Evolutionary conservation across 2,329 filamentous ascomycete genomes (phyloP), one percentile per base, ranked within the genome.

Genomic region (Trichoderma koningii): DNA sequence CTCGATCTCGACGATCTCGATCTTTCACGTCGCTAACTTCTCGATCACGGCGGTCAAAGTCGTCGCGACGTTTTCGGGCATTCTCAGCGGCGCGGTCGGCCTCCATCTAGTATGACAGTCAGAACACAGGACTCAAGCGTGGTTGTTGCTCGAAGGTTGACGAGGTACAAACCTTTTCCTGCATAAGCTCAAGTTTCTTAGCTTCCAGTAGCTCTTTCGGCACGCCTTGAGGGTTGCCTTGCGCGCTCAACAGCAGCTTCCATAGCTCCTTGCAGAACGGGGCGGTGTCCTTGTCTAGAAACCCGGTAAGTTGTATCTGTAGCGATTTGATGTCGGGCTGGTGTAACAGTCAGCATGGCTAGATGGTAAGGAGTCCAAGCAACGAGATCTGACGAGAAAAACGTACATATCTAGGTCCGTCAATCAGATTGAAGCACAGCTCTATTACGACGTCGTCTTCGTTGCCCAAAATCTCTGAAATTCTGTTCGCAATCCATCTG

Each of bases 401-500:
- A 63, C 71, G 17, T 51, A 97, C 93, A 76, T 86, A 90, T 75
- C 90, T 87, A 21, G 87, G 80, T 55, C 88, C 89, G 75, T 98
- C 93, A 34, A 89, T 83, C 41, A 89, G 77, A 69, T 86, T 86
- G 73, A 86, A 89, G 73, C 86, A 87, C 26, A 97, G 87, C 78
- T 97, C 93, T 69, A 95, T 95, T 3, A 98, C 90, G 56, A 99
- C 92, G 74, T 99, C 95, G 75, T 99, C 95, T 72, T 99, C 95
- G 70, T 86, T 91, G n/a, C 91, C 91, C 48, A 98, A 81, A 55
- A 98, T 94, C 65, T 92, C 89, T 26, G 89, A 91, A 64, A 99
- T 92, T 76, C 89, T 91, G 72, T 89, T 87, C 5, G 92, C 90
- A 75, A 98, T 97, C 95, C 95, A 99, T 82, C 93, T 97, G 70